Base-by-base conservation (phyloP, 495 filamentous ascomycete genomes). In the Cudoniella acicularis region DNA sequence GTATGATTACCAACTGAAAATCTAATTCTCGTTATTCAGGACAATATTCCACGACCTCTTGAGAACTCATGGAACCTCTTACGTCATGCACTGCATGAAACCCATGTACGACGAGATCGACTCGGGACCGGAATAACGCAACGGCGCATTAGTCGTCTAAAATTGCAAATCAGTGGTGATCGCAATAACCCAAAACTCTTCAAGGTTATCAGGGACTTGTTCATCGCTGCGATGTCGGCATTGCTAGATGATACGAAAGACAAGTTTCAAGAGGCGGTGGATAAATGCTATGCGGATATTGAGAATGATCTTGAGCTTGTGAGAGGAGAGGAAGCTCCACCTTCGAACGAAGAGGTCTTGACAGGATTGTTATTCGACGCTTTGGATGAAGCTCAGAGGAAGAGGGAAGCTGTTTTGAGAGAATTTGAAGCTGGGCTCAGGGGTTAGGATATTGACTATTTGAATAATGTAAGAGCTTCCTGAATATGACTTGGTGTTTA, bases 1-100 rank as follows among this genome's bases (percentile, higher is more conserved):
- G 17, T 45, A 13, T 41, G 20, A 54, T 23, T 11, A 45, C 27
- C 17, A 45, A 10, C 36, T 23, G 30, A 43, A 3, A n/a, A 20
- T 3, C 26, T 53, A 53, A 53, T 53, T 53, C 24, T 30, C 22
- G 4, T 54, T 17, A 52, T n/a, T 43, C 22, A 42, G 52, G 22
- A 54, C 18, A 17, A 54, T 54, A 27, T 54, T 54, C 20, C 52
- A 54, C 40, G 52, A 54, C 20, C 52, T 54, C 4, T 25, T 54
- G 30, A 54, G 18, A 54, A 30, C 52, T 36, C 52, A 54, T 45
- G 52, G 36, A 42, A 43, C 36, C 21, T 54, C 36, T 17, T 54
- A 43, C 52, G 52, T 54, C 13, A 54, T 54, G 52, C 30, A 45
- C 2, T n/a, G 21, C 23, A 42, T 54, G 52, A n/a, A 22, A 4